Percentiles rank a stretch among this genome's conserved stretches.
These are phyloP conservation scores for Lumnitzera racemosa DNA, from an alignment of 345 rosid species.

Conservation along the genomic window DNA sequence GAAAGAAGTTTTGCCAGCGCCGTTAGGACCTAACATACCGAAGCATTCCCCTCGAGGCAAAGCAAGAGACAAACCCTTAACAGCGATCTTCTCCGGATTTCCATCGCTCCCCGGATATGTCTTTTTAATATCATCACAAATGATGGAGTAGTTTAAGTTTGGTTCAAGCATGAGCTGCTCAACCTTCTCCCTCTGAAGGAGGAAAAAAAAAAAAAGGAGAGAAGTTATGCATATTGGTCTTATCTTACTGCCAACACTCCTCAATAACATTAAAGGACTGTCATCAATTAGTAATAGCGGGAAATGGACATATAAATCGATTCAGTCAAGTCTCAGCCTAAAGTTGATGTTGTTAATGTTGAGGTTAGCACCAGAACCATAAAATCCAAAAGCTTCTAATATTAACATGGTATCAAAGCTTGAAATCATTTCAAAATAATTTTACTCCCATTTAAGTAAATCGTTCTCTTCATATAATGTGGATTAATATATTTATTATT, in stretches of 20 bases:
- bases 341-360: no score
- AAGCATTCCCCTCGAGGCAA: conserved; percentile 90
- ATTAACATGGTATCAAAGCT: no score
- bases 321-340: no score
- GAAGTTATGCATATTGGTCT: neutral
- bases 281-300: no score
- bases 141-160: conserved; percentile 41
- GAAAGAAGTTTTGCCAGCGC: conserved; percentile 97
- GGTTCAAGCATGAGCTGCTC: conserved; percentile 57
- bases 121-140: conserved; percentile 67
- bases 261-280: no score
- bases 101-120: conserved; percentile 89
- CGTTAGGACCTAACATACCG: conserved; percentile 98
- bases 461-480: no score
- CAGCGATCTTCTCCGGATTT: conserved; percentile 79
- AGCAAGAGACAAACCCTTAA: conserved; percentile 84
- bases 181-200: conserved; percentile 67
- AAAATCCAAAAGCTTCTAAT: no score
- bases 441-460: no score
- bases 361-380: no score
- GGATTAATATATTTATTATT: no score
- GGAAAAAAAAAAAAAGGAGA: neutral
- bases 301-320: no score
- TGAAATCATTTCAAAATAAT: no score
- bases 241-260: neutral